phyloP scores from a whole-genome alignment of 179 eudicot species.

The Camellia oleifera region DNA sequence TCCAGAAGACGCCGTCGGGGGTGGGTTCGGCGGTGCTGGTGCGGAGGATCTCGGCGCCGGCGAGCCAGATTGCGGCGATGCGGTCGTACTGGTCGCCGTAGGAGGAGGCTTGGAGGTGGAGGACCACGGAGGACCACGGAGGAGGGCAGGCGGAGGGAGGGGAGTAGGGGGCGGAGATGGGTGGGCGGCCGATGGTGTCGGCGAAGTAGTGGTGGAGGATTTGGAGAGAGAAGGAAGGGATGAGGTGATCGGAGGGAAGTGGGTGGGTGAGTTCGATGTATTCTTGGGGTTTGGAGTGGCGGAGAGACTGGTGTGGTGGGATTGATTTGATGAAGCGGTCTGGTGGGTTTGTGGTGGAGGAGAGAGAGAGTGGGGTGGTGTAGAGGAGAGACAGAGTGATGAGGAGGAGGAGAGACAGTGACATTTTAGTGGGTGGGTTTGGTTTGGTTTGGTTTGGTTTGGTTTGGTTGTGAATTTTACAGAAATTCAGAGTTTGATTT shows the following conservation, averaged over 20 bases:
- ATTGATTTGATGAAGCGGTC: conserved; percentile 20
- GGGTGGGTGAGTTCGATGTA: conserved; percentile 55
- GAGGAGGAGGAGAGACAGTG: neutral
- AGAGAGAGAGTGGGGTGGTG: conserved; percentile 15
- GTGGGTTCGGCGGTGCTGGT: conserved; percentile 82
- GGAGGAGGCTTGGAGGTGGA: conserved; percentile 41
- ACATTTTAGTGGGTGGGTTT: too few species aligned
- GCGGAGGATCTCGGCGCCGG: conserved; percentile 72
- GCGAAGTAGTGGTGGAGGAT: conserved; percentile 51
- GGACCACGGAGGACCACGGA: conserved; percentile 50
- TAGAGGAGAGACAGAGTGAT: conserved; percentile 11
- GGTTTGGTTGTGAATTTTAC: too few species aligned
- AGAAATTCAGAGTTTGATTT: too few species aligned
- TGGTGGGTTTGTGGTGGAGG: conserved; percentile 16
- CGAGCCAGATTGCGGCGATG: conserved; percentile 67
- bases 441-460: too few species aligned
- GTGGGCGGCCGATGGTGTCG: conserved; percentile 56
- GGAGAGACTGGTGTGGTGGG: conserved; percentile 7
- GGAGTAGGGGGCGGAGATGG: conserved; percentile 46
- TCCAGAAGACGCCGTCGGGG: conserved; percentile 62
- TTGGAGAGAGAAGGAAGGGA: conserved; percentile 41
- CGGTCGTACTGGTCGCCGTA: conserved; percentile 67
- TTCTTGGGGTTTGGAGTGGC: conserved; percentile 17
- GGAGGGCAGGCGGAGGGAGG: conserved; percentile 43
- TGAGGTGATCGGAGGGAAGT: conserved; percentile 36